phyloP scores from a whole-genome alignment of 2,329 filamentous ascomycete species.

The Diaporthe eres region DNA sequence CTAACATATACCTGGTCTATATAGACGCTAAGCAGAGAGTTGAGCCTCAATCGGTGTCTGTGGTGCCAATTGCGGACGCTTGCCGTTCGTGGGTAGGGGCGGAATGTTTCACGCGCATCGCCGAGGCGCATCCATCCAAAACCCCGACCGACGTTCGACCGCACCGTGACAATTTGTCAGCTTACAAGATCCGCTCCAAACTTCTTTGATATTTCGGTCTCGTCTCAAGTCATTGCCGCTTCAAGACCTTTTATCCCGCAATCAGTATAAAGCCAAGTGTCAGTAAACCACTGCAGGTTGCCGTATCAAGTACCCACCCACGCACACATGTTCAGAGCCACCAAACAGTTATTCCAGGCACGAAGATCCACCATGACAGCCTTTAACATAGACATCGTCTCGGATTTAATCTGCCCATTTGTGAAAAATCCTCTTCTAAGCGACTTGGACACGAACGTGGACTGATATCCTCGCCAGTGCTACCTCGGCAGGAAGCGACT shows the following conservation, averaged over 20 bases:
- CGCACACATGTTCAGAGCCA: conserved; percentile 18
- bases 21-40: neutral
- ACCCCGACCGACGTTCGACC: neutral
- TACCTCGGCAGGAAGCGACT: conserved; percentile 86
- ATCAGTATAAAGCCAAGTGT: neutral
- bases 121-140: neutral
- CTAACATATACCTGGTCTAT: neutral
- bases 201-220: neutral
- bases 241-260: neutral
- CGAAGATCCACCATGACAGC: conserved; percentile 72
- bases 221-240: neutral
- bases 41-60: neutral
- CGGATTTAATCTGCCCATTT: conserved; percentile 84
- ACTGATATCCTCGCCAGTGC: conserved; percentile 64
- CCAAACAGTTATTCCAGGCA: conserved; percentile 28
- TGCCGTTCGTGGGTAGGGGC: neutral
- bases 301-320: neutral
- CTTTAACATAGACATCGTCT: conserved; percentile 83
- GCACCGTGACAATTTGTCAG: conserved; percentile 31
- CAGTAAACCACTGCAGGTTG: neutral
- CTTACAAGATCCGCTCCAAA: conserved; percentile 16
- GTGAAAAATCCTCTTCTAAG: conserved; percentile 48
- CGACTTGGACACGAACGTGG: conserved; percentile 18
- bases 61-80: conserved; percentile 5
- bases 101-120: conserved; percentile 21